Base-by-base conservation (phyloP, 805 yeast species). In the Suhomyces prunicola region DNA sequence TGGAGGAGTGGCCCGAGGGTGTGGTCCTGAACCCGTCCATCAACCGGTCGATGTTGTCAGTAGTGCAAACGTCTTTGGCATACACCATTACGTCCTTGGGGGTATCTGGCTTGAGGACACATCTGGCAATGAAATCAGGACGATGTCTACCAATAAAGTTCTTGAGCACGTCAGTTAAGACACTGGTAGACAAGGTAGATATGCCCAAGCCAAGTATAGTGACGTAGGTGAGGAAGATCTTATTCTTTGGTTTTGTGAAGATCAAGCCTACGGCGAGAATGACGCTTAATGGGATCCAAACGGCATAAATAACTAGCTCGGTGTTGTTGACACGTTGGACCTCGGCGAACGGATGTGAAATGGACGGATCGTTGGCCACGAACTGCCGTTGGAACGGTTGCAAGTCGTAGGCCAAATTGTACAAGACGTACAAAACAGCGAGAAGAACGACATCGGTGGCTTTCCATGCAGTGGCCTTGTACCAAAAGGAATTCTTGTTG, bases 81-180 rank as follows among this genome's bases (percentile, higher is more conserved):
- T 62, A 76, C 23, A 84, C 86, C 60, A 85, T 59, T 1, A 77
- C 72, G 60, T 82, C 74, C 17, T 27, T 57, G 5, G 91, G 86
- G 0, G 92, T 78, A 48, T 73, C 85, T 1, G 70, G 68, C 31
- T 71, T 73, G 4, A 97, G 97, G 19, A 78, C 65, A 68, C 98
- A 93, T 60, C 98, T 79, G 5, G 91, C 89, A 50, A 93, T 70
- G 65, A 92, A 89, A 69, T 93, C 99, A 0, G 99, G 99, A 54
- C 99, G 78, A 56, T 87, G 89, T 64, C 97, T 81, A 4, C 97
- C 97, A 51, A 93, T 82, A 83, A 88, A 84, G 64, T 87, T 84
- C 72, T 93, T 93, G 54, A 90, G 66, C 13, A 85, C 73, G 62
- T 90, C 90, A 3, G 96, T 89, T 49, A 87, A 62, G 27, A 86